Conservation (phyloP, 192 early-diverging fungal genomes). For the Coemansia sp. region DNA sequence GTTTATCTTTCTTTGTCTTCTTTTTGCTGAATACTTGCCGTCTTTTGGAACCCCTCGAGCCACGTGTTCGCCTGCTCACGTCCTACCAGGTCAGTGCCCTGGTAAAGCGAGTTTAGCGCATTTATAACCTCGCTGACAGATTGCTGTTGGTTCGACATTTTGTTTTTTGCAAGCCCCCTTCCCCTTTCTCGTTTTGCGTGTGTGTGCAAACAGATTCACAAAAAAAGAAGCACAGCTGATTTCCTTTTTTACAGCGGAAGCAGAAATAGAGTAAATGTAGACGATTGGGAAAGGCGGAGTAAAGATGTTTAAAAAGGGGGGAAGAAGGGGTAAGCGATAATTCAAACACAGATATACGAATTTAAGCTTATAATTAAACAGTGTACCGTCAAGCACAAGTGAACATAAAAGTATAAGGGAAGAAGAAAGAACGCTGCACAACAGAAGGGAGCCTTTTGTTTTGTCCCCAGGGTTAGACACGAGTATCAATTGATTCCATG, state of each 20-base stretch:
- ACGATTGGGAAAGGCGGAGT: not conserved
- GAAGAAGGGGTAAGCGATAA: not conserved
- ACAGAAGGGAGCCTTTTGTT: no score
- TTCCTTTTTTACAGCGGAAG: not conserved
- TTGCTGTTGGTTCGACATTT: conserved; percentile 22
- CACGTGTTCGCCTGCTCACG: conserved; percentile 67
- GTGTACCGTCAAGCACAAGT: not conserved
- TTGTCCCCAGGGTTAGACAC: no score
- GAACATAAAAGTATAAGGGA: not conserved
- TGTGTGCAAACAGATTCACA: not conserved
- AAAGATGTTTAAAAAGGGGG: not conserved
- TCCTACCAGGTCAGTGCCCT: conserved; percentile 26
- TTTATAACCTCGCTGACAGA: conserved; percentile 34
- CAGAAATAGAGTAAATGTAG: not conserved
- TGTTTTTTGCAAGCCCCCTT: conserved; percentile 4
- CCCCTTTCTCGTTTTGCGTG: not conserved
- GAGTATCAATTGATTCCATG: no score
- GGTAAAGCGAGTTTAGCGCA: conserved; percentile 48
- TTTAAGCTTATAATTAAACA: not conserved
- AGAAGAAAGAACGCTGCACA: not conserved
- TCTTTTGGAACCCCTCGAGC: conserved; percentile 87
- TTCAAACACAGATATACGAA: not conserved
- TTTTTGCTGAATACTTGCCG: conserved; percentile 54
- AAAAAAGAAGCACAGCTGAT: conserved; percentile 1
- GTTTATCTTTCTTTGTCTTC: no score